These are phyloP conservation scores for Multifurca ochricompacta DNA, from an alignment of 768 basidiomycete genomes.

Conservation along the genomic window DNA sequence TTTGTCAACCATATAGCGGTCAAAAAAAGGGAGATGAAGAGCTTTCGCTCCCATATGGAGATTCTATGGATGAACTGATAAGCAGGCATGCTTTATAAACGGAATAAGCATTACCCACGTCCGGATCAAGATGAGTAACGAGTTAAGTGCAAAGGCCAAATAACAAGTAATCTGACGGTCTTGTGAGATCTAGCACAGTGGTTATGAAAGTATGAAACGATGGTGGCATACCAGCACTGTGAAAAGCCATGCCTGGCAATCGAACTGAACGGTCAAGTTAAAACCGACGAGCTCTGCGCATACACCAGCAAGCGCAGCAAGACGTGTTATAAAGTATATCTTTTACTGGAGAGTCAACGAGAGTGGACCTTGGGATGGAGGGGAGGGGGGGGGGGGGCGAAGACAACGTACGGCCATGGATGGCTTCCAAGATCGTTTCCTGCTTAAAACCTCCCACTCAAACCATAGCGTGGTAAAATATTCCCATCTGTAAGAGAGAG, in stretches of 20 bases:
- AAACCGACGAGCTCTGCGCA: neutral
- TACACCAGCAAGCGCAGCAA: neutral
- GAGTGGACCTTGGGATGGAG: neutral
- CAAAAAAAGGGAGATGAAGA: neutral
- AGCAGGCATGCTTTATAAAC: neutral
- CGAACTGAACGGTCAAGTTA: neutral
- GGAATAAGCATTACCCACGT: neutral
- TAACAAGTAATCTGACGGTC: neutral
- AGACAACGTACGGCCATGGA: neutral
- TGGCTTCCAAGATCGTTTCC: neutral
- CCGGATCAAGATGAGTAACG: conserved; percentile 2
- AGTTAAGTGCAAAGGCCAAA: neutral
- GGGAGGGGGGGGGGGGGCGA: neutral
- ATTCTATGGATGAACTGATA: neutral
- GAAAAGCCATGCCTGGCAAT: neutral
- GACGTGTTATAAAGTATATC: neutral
- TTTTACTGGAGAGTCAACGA: no score
- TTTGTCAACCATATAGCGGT: conserved; percentile 1
- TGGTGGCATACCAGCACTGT: neutral
- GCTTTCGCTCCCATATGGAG: neutral
- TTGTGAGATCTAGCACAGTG: neutral
- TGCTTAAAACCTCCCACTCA: neutral
- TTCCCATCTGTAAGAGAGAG: neutral
- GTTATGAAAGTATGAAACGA: no score
- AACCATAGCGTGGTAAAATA: neutral